Evolutionary conservation across 1,139 yeast species (phyloP).

Genomic region (Nematodospora anomalae): DNA sequence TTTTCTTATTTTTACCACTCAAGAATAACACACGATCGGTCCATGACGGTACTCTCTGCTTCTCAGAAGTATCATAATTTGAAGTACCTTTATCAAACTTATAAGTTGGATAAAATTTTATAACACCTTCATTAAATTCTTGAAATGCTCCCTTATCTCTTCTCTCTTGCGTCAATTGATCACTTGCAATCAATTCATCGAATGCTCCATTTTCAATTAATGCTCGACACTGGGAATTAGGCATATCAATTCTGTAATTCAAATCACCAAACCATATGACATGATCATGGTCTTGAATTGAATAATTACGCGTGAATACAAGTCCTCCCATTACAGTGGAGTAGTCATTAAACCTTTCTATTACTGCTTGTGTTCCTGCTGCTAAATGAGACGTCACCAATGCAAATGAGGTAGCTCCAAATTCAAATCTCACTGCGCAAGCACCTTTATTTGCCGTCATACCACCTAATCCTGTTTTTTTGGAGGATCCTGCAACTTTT

Average conservation of each 20-base stretch:
- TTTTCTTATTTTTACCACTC: constrained; percentile 40
- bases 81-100: constrained; percentile 90
- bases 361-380: constrained; percentile 82
- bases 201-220: constrained; percentile 47
- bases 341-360: constrained; percentile 87
- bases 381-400: constrained; percentile 92
- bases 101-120: constrained; percentile 85
- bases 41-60: constrained; percentile 94
- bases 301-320: constrained; percentile 68
- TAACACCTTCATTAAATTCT: constrained; percentile 77
- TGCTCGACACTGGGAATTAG: constrained; percentile 72
- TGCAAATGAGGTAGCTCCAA: constrained; percentile 76
- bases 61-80: constrained; percentile 84
- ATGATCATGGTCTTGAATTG: constrained; percentile 78
- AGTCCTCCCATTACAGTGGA: constrained; percentile 77
- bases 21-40: constrained; percentile 80
- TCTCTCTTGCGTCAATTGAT: constrained; percentile 85
- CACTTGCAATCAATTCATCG: constrained; percentile 63
- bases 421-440: constrained; percentile 78
- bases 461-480: constrained; percentile 89
- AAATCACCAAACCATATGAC: constrained; percentile 96
- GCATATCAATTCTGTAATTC: constrained; percentile 76
- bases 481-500: constrained; percentile 75
- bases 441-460: constrained; percentile 93
- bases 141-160: constrained; percentile 66